Conservation (phyloP, 2,329 filamentous ascomycete genomes). For the Geosmithia morbida region DNA sequence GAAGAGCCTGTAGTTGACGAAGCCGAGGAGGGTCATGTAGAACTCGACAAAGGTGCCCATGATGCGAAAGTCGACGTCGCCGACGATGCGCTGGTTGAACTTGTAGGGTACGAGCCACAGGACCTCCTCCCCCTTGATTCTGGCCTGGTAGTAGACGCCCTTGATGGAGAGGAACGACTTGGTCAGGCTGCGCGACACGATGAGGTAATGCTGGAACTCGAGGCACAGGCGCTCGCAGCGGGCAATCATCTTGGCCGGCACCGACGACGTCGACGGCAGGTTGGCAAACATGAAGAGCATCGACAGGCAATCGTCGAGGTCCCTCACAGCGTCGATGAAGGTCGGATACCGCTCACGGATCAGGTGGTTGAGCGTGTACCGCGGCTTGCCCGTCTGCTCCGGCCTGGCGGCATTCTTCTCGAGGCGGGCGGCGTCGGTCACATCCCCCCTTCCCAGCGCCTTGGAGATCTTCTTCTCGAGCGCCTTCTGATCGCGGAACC, state of each 20-base stretch:
- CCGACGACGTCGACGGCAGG: conserved; percentile 75
- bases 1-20: conserved; percentile 92
- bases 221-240: conserved; percentile 85
- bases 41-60: conserved; percentile 99
- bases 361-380: conserved; percentile 88
- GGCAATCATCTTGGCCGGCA: conserved; percentile 90
- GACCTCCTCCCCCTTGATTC: conserved; percentile 91
- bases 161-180: conserved; percentile 98
- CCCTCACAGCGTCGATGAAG: conserved; percentile 84
- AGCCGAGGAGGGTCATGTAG: conserved; percentile 90
- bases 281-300: conserved; percentile 98
- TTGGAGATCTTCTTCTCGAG: conserved; percentile 95
- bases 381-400: conserved; percentile 81
- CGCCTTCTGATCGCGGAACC: conserved; percentile 94
- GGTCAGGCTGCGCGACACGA: conserved; percentile 75
- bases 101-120: conserved; percentile 96
- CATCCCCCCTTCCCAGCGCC: conserved; percentile 82
- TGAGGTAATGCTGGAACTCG: conserved; percentile 97
- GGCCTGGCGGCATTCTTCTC: conserved; percentile 77
- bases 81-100: conserved; percentile 89
- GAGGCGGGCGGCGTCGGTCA: conserved; percentile 72
- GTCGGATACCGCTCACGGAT: conserved; percentile 97
- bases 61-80: conserved; percentile 94
- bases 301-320: conserved; percentile 90
- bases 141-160: conserved; percentile 98